Base-by-base conservation (phyloP, 2,329 filamentous ascomycete genomes). In the Exophiala oligosperma region DNA sequence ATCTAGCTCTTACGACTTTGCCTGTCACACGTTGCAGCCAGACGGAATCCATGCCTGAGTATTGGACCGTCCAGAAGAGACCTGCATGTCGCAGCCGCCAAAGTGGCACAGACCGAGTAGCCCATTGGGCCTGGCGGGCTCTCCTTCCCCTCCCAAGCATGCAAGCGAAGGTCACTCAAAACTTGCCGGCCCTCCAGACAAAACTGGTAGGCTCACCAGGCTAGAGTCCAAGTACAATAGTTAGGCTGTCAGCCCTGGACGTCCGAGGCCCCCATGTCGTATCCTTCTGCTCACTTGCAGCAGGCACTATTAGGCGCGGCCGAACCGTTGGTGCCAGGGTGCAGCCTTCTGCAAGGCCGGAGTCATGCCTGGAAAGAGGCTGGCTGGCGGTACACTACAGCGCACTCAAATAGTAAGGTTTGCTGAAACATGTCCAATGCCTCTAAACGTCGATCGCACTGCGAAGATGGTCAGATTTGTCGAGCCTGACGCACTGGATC, bases 161-260 rank as follows among this genome's bases (percentile, higher is more conserved):
- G 52, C 44, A 54, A 61, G 54, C 54, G 58, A 61, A 37, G 46
- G 54, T 61, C 57, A 52, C 58, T 57, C 54, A 61, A 26, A 17
- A 21, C 23, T 54, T 40, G 32, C 32, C 32, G 47, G 56, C 54
- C 50, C 52, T 47, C 52, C 37, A 52, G 52, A 49, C 49, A 49
- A 48, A 38, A 41, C 41, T 14, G 17, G 37, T 54, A 56, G 49
- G 41, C 40, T 50, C 32, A 11, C 8, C 32, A 35, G 32, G 32
- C 32, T 8, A 35, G 17, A 35, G 6, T 9, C 11, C 2, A 9
- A 9, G 9, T 8, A 2, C 2, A 35, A 9, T 35, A 9, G n/a
- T 37, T 43, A 46, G 38, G 11, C 50, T 23, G 41, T 48, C 26
- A 54, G 51, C 51, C 51, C 26, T 35, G 32, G 41, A 28, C 40